phyloP scores from a whole-genome alignment of 1,284 basidiomycete genomes.

The Heterobasidion occidentale region DNA sequence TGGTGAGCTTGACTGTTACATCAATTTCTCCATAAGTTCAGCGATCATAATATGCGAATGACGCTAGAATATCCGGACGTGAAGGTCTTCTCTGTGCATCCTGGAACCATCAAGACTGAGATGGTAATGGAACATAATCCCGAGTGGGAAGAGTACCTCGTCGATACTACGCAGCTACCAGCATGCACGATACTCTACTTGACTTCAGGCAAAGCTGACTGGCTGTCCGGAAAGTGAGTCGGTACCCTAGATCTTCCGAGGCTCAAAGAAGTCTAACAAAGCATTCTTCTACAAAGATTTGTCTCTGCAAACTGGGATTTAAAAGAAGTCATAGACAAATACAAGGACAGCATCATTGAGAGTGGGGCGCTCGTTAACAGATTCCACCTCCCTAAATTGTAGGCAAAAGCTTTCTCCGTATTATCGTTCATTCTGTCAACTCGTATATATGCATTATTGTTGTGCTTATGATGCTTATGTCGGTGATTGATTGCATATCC shows the following conservation, averaged over 20 bases:
- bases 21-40: neutral
- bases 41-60: neutral
- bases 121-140: neutral
- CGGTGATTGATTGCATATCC: no score
- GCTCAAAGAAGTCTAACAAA: neutral
- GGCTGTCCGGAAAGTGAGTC: conserved; percentile 6
- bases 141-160: no score
- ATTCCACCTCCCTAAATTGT: neutral
- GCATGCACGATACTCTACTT: conserved; percentile 6
- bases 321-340: conserved; percentile 5
- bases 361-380: conserved; percentile 3
- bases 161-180: conserved; percentile 1
- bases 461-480: no score
- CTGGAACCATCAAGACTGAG: conserved; percentile 7
- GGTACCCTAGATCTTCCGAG: no score
- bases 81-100: conserved; percentile 8
- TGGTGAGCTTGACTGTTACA: conserved; percentile 2
- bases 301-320: conserved; percentile 8
- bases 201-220: conserved; percentile 7
- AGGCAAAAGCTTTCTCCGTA: neutral
- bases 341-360: conserved; percentile 6
- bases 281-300: neutral
- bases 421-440: no score
- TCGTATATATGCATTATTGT: no score
- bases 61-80: conserved; percentile 5